Conservation (phyloP, 306 rosid species). For the Quercus glauca region DNA sequence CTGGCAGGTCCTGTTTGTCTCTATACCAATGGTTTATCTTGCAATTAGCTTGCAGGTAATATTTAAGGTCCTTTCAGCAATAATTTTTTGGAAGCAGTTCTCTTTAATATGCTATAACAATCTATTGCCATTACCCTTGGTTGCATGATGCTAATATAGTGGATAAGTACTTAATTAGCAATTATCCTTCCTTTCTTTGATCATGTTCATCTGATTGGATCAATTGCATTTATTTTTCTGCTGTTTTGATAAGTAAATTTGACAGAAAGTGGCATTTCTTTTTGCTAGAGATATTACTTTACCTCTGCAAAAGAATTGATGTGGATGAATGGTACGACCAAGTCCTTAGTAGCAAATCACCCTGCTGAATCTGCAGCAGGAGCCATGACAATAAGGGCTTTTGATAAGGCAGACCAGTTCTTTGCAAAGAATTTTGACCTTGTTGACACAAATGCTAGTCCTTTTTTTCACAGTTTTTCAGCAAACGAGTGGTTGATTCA, state of each 20-base stretch:
- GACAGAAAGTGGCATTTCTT: neutral
- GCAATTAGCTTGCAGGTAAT: constrained; percentile 47
- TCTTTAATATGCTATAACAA: neutral
- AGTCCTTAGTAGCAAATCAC: constrained; percentile 59
- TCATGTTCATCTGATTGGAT: neutral
- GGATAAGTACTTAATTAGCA: neutral
- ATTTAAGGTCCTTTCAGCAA: too few relatives aligned
- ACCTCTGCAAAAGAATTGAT: constrained; percentile 66
- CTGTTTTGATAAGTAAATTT: neutral
- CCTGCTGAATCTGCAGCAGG: constrained; percentile 71
- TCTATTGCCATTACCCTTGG: neutral
- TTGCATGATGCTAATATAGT: neutral
- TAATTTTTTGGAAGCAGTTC: neutral
- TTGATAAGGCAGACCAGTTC: constrained; percentile 52
- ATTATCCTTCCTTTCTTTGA: neutral
- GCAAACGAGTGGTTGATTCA: constrained; percentile 70
- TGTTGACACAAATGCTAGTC: constrained; percentile 63
- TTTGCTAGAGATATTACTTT: constrained; percentile 52
- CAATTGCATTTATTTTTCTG: neutral
- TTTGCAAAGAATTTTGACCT: constrained; percentile 52
- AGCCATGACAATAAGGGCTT: constrained; percentile 69
- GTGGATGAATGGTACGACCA: constrained; percentile 70
- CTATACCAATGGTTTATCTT: constrained; percentile 35
- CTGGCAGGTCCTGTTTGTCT: constrained; percentile 53
- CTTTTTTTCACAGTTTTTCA: constrained; percentile 56